A percentile compares a stretch with the other conserved stretches of the same genome.
phyloP scores from a whole-genome alignment of 306 rosid species.

The Malus sylvestris region DNA sequence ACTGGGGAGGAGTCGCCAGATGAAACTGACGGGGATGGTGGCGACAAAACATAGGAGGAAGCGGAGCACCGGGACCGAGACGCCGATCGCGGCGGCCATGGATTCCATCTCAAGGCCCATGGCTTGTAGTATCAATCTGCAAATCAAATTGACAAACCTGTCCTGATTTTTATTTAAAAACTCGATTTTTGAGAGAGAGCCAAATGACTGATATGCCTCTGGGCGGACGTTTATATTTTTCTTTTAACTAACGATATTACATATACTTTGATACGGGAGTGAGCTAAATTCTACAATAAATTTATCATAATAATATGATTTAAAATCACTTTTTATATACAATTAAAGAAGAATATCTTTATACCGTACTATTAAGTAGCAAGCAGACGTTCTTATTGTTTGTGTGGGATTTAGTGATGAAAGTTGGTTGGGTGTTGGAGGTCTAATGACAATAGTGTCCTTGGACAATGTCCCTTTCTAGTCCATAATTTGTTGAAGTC shows the following conservation, averaged over 20 bases:
- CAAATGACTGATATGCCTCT: not conserved
- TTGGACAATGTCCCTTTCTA: not conserved
- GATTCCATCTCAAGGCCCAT: constrained; percentile 79
- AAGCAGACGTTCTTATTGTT: not conserved
- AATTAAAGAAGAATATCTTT: no score
- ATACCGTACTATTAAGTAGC: no score
- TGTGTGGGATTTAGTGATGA: not conserved
- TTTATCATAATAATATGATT: no score
- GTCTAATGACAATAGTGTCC: not conserved
- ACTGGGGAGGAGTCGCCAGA: constrained; percentile 65
- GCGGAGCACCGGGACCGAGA: constrained; percentile 75
- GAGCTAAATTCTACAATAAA: accelerated
- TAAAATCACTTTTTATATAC: accelerated
- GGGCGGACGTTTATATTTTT: not conserved
- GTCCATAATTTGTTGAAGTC: not conserved
- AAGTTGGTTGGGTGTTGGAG: not conserved
- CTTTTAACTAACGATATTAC: no score
- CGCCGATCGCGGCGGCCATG: constrained; percentile 76
- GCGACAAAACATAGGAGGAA: constrained; percentile 82
- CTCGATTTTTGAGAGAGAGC: not conserved
- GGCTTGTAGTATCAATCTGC: constrained; percentile 1
- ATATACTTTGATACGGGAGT: no score
- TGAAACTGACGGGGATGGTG: constrained; percentile 74
- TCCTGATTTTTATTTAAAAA: not conserved
- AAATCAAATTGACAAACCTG: not conserved